These are phyloP conservation scores for Cystofilobasidium bisporidii DNA, from an alignment of 768 basidiomycete species.

Conservation along the genomic window DNA sequence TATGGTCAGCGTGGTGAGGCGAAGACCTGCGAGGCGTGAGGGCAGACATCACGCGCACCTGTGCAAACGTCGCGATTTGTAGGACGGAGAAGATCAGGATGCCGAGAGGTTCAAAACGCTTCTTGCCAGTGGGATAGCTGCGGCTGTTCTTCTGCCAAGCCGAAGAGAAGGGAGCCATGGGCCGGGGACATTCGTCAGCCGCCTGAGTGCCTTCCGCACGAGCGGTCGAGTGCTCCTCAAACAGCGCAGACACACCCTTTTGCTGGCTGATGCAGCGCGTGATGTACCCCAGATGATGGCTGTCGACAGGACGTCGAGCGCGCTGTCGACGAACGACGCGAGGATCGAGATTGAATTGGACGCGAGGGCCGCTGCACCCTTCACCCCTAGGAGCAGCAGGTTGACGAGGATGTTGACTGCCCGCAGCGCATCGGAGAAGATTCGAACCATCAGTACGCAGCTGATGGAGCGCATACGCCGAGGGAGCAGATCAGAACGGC, in stretches of 20 bases:
- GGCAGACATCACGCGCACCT: background rate
- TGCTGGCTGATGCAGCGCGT: constrained; percentile 5
- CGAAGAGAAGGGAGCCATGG: background rate
- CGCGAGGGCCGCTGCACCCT: constrained; percentile 11
- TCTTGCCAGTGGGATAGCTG: constrained; percentile 18
- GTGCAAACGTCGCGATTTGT: constrained; percentile 21
- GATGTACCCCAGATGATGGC: constrained; percentile 20
- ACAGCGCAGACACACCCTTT: background rate
- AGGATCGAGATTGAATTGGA: constrained; percentile 20
- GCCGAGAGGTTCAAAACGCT: constrained; percentile 16
- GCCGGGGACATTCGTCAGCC: background rate
- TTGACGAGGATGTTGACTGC: constrained; percentile 25
- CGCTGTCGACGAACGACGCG: constrained; percentile 10
- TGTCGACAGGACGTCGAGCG: constrained; percentile 21
- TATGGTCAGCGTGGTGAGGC: no score
- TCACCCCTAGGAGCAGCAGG: constrained; percentile 5
- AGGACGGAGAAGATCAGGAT: constrained; percentile 22
- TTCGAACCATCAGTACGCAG: no score
- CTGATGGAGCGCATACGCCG: no score
- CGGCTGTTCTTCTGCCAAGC: background rate
- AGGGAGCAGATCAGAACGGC: no score
- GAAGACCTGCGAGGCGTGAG: no score
- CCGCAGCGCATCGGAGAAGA: background rate
- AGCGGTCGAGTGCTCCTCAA: no score
- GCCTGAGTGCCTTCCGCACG: no score